Evolutionary conservation across 345 rosid species (phyloP).

Genomic region (Rubroshorea leprosula): DNA sequence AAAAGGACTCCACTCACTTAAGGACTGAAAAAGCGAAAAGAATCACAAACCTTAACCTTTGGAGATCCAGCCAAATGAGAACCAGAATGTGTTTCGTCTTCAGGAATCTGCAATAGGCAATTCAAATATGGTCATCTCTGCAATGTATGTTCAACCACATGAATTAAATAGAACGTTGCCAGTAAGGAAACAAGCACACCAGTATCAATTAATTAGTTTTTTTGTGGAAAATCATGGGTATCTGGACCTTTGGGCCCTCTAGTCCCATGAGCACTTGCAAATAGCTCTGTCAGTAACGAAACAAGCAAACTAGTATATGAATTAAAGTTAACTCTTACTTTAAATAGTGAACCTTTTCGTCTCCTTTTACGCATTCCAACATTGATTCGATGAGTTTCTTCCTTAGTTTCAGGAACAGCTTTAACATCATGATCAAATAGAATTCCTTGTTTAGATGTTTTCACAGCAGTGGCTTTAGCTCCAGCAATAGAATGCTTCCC

Average conservation of each 20-base stretch:
- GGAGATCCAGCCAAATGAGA: slow-evolving; percentile 35
- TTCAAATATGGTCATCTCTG: slow-evolving; percentile 26
- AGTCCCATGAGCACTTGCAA: too few relatives aligned
- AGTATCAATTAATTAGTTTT: too few relatives aligned
- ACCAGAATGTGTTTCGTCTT: slow-evolving; percentile 37
- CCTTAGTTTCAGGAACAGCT: slow-evolving; percentile 40
- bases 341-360: slow-evolving; percentile 48
- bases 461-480: slow-evolving; percentile 33
- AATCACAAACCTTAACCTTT: slow-evolving; percentile 38
- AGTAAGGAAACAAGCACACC: slow-evolving; percentile 15
- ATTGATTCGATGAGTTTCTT: slow-evolving; percentile 29
- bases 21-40: slow-evolving; percentile 9
- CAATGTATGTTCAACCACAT: slow-evolving; percentile 12
- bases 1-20: too few relatives aligned
- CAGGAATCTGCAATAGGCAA: slow-evolving; percentile 39
- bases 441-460: slow-evolving; percentile 38
- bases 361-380: slow-evolving; percentile 47
- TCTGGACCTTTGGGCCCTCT: too few relatives aligned
- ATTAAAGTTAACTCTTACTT: slow-evolving; percentile 33
- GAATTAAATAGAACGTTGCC: slow-evolving; percentile 6
- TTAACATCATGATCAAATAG: slow-evolving; percentile 19
- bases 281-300: too few relatives aligned
- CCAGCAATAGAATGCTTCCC: slow-evolving; percentile 35
- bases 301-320: too few relatives aligned
- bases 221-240: too few relatives aligned